Base-by-base conservation (phyloP, 148 eudicot species). In the Rhododendron simsii region DNA sequence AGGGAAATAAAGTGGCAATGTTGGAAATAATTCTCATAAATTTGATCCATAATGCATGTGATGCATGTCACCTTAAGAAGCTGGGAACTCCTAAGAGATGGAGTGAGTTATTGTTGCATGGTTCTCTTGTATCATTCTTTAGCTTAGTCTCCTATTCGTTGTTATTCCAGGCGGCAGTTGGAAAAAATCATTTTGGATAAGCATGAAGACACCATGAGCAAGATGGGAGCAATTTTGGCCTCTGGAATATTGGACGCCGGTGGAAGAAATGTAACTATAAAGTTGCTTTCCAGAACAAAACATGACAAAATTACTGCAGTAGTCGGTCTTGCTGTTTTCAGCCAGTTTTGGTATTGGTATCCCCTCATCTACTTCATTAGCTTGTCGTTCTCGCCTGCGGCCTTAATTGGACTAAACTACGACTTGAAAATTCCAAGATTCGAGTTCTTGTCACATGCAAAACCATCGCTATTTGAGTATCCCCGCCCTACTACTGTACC, bases 341-440 rank as follows among this genome's bases (percentile, higher is more conserved):
- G 95, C 88, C 99, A 97, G 88, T 97, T 93, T 87, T 97, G 99
- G 99, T 97, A 95, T 84, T 97, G 99, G 99, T 97, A 97, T 86
- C 99, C 99, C 13, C 99, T 97, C 23, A 97, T 93, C n/a, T 97
- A 97, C 83, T 97, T 95, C 91, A 87, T 95, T 73, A 97, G 99
- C 90, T 88, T 97, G 89, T 87, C 99, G 47, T 97, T 97, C 87
- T 97, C 98, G 4, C 99, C 99, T 1, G 95, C 99, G 67, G 99
- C 99, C 39, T 91, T 97, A n/a, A 91, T 97, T 79, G 99, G 99
- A 80, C 89, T 97, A 57, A 97, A 95, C 90, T 91, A 93, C 87
- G 96, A 97, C 91, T 85, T 97, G 87, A 97, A 97, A 93, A 95
- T 94, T 69, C 99, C 99, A 47, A 94, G 85, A 83, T 95, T 97